Evolutionary conservation across 495 filamentous ascomycete species (phyloP).

Genomic region (Penicillium mononematosum): DNA sequence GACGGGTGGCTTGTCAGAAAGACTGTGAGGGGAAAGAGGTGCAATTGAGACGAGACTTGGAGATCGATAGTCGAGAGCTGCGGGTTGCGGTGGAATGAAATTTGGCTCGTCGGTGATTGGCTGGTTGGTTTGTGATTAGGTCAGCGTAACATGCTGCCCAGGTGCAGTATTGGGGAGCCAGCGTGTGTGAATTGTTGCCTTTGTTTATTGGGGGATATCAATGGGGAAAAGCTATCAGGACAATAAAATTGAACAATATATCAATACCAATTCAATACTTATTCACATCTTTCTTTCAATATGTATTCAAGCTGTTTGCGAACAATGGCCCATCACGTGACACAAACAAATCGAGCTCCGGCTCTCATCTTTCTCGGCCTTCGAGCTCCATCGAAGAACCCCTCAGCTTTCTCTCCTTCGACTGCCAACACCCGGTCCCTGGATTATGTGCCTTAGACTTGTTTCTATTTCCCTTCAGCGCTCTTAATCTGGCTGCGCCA

Average conservation of each 20-base stretch:
- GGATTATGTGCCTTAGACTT: conserved; percentile 16
- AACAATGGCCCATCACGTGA: conserved; percentile 29
- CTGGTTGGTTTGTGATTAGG: conserved; percentile 14
- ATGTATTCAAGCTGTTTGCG: neutral
- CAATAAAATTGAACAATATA: neutral
- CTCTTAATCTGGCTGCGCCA: neutral
- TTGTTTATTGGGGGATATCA: neutral
- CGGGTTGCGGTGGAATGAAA: conserved; percentile 34
- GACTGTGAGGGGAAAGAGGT: conserved; percentile 15
- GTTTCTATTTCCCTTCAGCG: neutral
- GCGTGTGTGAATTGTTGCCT: neutral
- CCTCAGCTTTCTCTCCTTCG: conserved; percentile 20
- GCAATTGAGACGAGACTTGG: conserved; percentile 29
- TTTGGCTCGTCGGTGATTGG: conserved; percentile 37
- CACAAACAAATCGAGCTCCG: conserved; percentile 30
- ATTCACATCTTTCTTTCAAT: neutral
- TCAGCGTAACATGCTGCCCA: conserved; percentile 9
- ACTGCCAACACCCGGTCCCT: conserved; percentile 10
- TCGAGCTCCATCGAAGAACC: conserved; percentile 25
- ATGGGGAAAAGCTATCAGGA: neutral
- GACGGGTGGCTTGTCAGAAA: conserved; percentile 25
- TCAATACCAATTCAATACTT: neutral
- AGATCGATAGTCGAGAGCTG: conserved; percentile 29
- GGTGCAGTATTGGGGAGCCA: neutral
- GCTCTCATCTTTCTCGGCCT: conserved; percentile 21